These are phyloP conservation scores for Candida incommunis DNA, from an alignment of 805 yeast species.

Conservation along the genomic window DNA sequence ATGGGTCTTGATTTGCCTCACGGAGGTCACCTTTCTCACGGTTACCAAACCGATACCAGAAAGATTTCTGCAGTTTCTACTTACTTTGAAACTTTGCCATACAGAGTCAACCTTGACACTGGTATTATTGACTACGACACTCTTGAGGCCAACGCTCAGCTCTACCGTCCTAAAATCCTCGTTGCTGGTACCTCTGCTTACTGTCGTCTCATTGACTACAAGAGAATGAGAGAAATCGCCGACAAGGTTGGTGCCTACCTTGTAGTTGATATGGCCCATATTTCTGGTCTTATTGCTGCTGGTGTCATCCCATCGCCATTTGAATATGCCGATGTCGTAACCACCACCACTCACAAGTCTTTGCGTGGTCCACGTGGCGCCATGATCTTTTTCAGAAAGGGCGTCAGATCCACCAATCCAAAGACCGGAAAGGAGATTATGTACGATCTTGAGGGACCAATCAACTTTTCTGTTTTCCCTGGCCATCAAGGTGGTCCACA, in stretches of 20 bases:
- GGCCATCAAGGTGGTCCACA: slow-evolving; percentile 99
- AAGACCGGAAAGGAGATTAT: slow-evolving; percentile 85
- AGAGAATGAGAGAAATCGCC: slow-evolving; percentile 91
- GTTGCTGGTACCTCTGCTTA: slow-evolving; percentile 99
- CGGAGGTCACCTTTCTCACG: slow-evolving; percentile 98
- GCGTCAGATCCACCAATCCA: slow-evolving; percentile 71
- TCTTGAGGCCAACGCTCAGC: slow-evolving; percentile 76
- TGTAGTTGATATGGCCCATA: slow-evolving; percentile 97
- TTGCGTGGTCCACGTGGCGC: slow-evolving; percentile 99
- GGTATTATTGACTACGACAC: slow-evolving; percentile 95
- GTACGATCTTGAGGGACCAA: slow-evolving; percentile 87
- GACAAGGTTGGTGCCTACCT: slow-evolving; percentile 95
- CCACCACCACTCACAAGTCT: slow-evolving; percentile 97
- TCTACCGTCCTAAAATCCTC: slow-evolving; percentile 90
- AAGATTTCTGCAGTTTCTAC: slow-evolving; percentile 93
- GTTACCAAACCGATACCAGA: slow-evolving; percentile 88
- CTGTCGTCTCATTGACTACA: slow-evolving; percentile 92
- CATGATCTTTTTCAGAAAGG: slow-evolving; percentile 97
- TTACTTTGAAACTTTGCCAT: slow-evolving; percentile 97
- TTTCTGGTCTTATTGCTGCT: slow-evolving; percentile 90
- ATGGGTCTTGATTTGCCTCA: slow-evolving; percentile 98
- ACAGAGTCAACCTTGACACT: slow-evolving; percentile 81
- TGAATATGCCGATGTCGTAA: slow-evolving; percentile 93
- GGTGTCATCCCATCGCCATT: slow-evolving; percentile 94
- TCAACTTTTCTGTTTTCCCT: slow-evolving; percentile 98